Base-by-base conservation (phyloP, 1,139 yeast species). In the Blastobotrys malaysiensis region DNA sequence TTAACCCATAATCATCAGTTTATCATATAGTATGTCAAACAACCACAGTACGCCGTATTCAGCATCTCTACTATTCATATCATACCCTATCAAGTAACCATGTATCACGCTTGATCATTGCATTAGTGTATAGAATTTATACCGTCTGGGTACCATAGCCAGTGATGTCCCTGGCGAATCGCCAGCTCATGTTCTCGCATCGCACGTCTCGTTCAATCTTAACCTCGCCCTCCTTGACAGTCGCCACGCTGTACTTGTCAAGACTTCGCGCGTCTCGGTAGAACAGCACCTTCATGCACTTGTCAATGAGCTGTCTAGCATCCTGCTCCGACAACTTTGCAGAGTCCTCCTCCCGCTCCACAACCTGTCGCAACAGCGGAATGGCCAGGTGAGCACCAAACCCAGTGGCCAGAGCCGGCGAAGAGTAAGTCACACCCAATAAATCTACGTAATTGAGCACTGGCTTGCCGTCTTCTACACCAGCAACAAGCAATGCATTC, bases 191-290 rank as follows among this genome's bases (percentile, higher is more conserved):
- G 64, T 81, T 80, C 65, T 83, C 84, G 60, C 86, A 82, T 63
- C 77, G 76, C 61, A 86, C 76, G 60, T 82, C 78, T 70, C 84
- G 83, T 65, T 86, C 88, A 63, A 87, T 76, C 55, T 76, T 77
- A 58, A 89, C 79, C 49, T 79, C 77, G 27, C 75, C 77, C 56
- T 81, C 84, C 52, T 71, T 73, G 57, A 93, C 77, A n/a, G 91
- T 82, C 11, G 93, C 95, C 63, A 93, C 72, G 0, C 93, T 79
- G 72, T 86, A 95, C 67, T 84, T 85, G 70, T 93, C 96, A 60
- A 88, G 75, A 18, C 97, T 87, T 67, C 99, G 83, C 1, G 98
- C 99, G 69, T 95, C 99, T 71, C 99, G 82, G 77, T 95, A 95
- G 72, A 85, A 93, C 61, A 95, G 78, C 6, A 95, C 96, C 72